phyloP scores from a whole-genome alignment of 2,329 filamentous ascomycete genomes.

The Aureobasidium sp. region DNA sequence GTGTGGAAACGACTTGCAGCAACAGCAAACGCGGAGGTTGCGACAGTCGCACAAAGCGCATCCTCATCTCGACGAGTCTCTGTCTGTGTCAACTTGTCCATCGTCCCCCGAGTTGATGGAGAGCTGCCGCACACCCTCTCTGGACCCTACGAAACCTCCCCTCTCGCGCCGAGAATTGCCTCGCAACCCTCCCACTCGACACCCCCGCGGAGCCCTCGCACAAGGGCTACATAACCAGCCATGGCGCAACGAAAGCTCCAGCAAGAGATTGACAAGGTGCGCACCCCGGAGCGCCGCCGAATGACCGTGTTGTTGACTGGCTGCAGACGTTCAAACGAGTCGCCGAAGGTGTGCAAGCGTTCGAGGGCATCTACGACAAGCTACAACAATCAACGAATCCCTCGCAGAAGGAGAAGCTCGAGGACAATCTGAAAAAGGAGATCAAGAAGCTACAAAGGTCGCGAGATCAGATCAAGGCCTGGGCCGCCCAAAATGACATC shows the following conservation, averaged over 20 bases:
- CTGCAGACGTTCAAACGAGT: conserved; percentile 79
- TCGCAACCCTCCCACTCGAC: not conserved
- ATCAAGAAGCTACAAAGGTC: conserved; percentile 99
- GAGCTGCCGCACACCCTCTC: not conserved
- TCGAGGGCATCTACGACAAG: conserved; percentile 96
- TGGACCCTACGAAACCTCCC: not conserved
- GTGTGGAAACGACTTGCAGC: not conserved
- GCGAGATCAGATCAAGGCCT: conserved; percentile 98
- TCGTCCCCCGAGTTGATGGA: conserved; percentile 14
- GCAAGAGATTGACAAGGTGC: conserved; percentile 94
- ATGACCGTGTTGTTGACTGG: conserved; percentile 19
- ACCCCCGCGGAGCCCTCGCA: not conserved
- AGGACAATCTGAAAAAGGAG: conserved; percentile 96
- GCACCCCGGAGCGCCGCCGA: not conserved
- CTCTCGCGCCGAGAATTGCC: not conserved
- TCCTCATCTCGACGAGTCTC: conserved; percentile 5
- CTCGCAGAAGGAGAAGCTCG: conserved; percentile 95
- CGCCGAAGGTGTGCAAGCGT: conserved; percentile 81
- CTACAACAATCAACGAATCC: conserved; percentile 87
- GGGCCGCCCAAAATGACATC: conserved; percentile 97
- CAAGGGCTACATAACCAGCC: conserved; percentile 29
- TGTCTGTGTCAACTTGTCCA: conserved; percentile 5
- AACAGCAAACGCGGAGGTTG: conserved; percentile 6
- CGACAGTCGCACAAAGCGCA: conserved; percentile 10
- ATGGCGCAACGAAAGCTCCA: conserved; percentile 97